A percentile compares a stretch with the other conserved stretches of the same genome.
phyloP scores from a whole-genome alignment of 1,284 basidiomycete species.

The Cryptococcus sp. region DNA sequence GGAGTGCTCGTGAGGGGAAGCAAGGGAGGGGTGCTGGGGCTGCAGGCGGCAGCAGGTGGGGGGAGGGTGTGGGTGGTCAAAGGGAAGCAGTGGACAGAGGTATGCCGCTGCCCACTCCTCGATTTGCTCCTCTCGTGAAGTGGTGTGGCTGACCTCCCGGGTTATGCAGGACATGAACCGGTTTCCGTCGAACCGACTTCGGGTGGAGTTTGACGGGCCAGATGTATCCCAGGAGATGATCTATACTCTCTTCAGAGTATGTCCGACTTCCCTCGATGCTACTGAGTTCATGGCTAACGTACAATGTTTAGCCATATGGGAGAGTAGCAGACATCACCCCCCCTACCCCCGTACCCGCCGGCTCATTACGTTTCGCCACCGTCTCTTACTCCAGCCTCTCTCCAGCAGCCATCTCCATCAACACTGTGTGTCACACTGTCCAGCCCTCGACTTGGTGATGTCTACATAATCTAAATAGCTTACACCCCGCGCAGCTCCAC shows the following conservation, averaged over 20 bases:
- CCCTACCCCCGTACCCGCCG: slow-evolving; percentile 63
- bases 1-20: slow-evolving; percentile 23
- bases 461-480: neutral
- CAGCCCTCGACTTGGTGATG: neutral
- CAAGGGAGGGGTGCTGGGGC: slow-evolving; percentile 24
- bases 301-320: slow-evolving; percentile 68
- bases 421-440: slow-evolving; percentile 53
- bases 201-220: slow-evolving; percentile 79
- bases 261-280: neutral
- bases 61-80: slow-evolving; percentile 74
- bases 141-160: neutral
- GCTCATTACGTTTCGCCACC: slow-evolving; percentile 63
- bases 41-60: slow-evolving; percentile 47
- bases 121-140: too few relatives aligned
- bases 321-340: slow-evolving; percentile 66
- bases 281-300: slow-evolving; percentile 14
- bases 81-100: slow-evolving; percentile 80
- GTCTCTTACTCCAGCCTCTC: slow-evolving; percentile 63
- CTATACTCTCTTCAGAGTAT: slow-evolving; percentile 41
- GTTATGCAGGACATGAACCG: slow-evolving; percentile 70
- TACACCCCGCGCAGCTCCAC: slow-evolving; percentile 55
- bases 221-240: slow-evolving; percentile 70
- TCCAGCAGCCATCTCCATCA: slow-evolving; percentile 76
- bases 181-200: slow-evolving; percentile 68
- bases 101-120: slow-evolving; percentile 40